Base-by-base conservation (phyloP, 192 early-diverging fungal genomes). In the Rhizoclosmatium globosum region DNA sequence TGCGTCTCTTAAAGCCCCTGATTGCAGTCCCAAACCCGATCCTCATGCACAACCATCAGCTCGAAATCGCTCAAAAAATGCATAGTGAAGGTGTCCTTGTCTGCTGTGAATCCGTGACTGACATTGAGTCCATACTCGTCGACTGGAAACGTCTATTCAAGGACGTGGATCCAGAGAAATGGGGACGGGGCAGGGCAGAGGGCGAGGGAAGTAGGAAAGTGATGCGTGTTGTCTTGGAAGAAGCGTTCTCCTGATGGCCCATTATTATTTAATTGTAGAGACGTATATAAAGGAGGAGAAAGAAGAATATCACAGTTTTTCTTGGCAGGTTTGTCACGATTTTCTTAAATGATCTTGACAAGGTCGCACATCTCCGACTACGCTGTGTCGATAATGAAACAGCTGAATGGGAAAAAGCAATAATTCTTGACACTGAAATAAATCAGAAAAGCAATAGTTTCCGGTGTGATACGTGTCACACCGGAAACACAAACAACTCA, bases 11-110 rank as follows among this genome's bases (percentile, higher is more conserved):
- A 42, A 91, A 93, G 62, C 90, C 90, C 47, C 71, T 85, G 17
- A 68, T 94, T 1, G 90, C 95, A 4, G 94, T 97, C 9, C 91
- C 92, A 0, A 98, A 98, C 82, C 81, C 82, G 15, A 77, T 69
- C 47, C 85, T 98, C 23, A 92, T 94, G 93, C 89, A 95, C 77
- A 92, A 95, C 82, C 97, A 98, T 79, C 97, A 98, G 82, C 59
- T 64, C 42, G 95, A 98, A 81, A 87, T 98, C 58, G 95, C 93
- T 2, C 67, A 82, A 4, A 92, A 89, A 19, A 85, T 98, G 66
- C 86, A 88, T 4, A 64, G 75, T 0, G 76, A 87, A 68, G 85
- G 84, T 23, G 90, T 91, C 68, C 76, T 94, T 38, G 76, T 91
- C 15, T 87, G 79, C 64, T 48, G 68, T 11, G 50, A 73, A 6